Evolutionary conservation across 495 filamentous ascomycete species (phyloP).

Genomic region (Neurospora sp.): DNA sequence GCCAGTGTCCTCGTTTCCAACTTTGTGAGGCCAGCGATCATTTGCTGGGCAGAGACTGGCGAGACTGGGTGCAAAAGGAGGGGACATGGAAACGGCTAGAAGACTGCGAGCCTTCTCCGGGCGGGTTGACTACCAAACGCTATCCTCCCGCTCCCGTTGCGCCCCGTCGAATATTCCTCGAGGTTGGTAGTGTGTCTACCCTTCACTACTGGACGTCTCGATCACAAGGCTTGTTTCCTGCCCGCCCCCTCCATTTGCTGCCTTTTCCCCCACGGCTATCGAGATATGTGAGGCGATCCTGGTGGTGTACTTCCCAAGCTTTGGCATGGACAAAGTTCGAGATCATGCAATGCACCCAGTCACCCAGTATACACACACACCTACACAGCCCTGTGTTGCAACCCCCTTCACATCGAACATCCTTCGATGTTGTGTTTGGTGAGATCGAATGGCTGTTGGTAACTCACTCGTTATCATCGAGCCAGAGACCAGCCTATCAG

Average conservation of each 20-base stretch:
- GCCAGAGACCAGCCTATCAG: not conserved
- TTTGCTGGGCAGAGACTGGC: not conserved
- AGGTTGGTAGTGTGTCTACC: not conserved
- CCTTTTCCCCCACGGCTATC: not conserved
- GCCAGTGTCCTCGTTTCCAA: not conserved
- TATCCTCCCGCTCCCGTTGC: not conserved
- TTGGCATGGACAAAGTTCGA: not conserved
- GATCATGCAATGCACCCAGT: not conserved
- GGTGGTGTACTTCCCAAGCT: not conserved
- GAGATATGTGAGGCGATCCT: not conserved
- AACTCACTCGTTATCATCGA: not conserved
- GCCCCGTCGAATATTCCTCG: not conserved
- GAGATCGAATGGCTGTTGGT: not conserved
- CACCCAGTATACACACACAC: not conserved
- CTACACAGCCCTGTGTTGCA: not conserved
- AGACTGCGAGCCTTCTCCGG: not conserved
- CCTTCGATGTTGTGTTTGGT: not conserved
- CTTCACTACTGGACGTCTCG: not conserved
- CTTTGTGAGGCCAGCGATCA: not conserved
- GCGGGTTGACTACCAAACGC: not conserved
- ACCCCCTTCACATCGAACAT: not conserved
- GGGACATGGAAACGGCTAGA: not conserved
- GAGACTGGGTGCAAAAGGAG: not conserved
- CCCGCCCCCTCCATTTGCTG: not conserved
- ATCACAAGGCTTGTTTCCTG: not conserved